phyloP scores from a whole-genome alignment of 768 basidiomycete species.

The Tulasnella calospora region DNA sequence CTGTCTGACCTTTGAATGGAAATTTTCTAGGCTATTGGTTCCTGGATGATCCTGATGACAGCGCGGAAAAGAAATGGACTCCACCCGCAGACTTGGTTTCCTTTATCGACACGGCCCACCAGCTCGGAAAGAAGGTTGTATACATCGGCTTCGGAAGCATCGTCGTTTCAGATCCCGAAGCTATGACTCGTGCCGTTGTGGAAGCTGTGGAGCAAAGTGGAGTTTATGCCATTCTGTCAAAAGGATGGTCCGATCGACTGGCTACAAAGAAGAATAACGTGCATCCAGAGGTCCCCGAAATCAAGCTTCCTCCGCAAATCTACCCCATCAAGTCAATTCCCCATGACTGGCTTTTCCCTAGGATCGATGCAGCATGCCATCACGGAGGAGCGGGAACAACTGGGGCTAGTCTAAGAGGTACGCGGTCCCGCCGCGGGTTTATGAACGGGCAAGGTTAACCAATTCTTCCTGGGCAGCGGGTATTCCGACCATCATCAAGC shows the following conservation, averaged over 20 bases:
- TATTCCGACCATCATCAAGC: conserved; percentile 91
- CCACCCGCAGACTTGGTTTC: conserved; percentile 73
- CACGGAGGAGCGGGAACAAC: conserved; percentile 97
- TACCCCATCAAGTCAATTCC: conserved; percentile 82
- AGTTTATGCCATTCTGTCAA: conserved; percentile 89
- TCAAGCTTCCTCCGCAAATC: conserved; percentile 71
- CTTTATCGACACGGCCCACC: conserved; percentile 78
- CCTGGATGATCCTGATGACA: conserved; percentile 86
- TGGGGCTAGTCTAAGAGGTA: conserved; percentile 88
- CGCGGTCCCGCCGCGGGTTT: conserved; percentile 29
- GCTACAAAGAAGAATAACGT: conserved; percentile 50
- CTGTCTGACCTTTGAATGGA: background rate
- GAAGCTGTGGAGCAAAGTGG: conserved; percentile 83
- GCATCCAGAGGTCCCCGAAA: conserved; percentile 51
- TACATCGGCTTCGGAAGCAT: conserved; percentile 98
- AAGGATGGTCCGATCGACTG: conserved; percentile 95
- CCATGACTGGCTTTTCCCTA: conserved; percentile 92
- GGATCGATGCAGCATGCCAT: conserved; percentile 95
- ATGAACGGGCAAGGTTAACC: background rate
- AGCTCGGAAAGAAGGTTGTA: conserved; percentile 77
- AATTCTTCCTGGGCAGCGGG: conserved; percentile 51
- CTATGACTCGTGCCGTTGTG: conserved; percentile 86
- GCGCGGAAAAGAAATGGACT: conserved; percentile 74
- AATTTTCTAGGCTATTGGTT: conserved; percentile 82
- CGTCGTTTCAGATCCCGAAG: conserved; percentile 89